Evolutionary conservation across 139 green algal species (phyloP), one percentile per base, ranked within the genome.

Genomic region (Chlamydomonas asymmetrica): DNA sequence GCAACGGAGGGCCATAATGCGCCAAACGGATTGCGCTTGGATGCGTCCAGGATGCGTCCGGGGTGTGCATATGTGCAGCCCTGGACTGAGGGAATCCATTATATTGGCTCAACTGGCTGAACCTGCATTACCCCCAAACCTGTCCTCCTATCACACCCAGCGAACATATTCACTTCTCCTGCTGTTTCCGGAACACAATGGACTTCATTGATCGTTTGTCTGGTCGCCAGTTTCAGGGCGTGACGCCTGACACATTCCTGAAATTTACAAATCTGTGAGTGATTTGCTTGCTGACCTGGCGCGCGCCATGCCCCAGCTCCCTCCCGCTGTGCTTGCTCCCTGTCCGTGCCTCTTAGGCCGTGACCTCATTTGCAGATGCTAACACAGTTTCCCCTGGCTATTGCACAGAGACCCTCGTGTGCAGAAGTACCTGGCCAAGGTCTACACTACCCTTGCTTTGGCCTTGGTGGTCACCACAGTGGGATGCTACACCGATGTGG

Each of bases 371-470:
- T 25, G 18, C 45, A 52, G 13, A 52, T 52, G 13, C 13, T 25
- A 52, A 16, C 13, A 16, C 45, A 52, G 18, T 16, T 52, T 52
- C 13, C 45, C 13, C 45, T 52, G 13, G 13, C 13, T 16, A 13
- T 52, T 43, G 16, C 6, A 35, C 83, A 89, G 80, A 35, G 79
- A 82, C 23, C 62, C 77, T 0, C 65, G 43, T 1, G 73, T 91
- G 1, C 86, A 93, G 77, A 54, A 64, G 41, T 81, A 91, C 43
- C 69, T 93, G 40, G 62, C 75, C 41, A 79, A 86, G 63, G 90
- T 94, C 1, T 95, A 95, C 64, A 35, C 78, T 1, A 94, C 90
- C 1, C 74, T 95, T 0, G 49, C 84, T 0, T 38, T 60, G 8
- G 69, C 85, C 7, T n/a, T 94, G 32, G 50, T 63, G 0, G 16